Evolutionary conservation across 2,329 filamentous ascomycete genomes (phyloP).

Genomic region (Aspergillus neotritici): DNA sequence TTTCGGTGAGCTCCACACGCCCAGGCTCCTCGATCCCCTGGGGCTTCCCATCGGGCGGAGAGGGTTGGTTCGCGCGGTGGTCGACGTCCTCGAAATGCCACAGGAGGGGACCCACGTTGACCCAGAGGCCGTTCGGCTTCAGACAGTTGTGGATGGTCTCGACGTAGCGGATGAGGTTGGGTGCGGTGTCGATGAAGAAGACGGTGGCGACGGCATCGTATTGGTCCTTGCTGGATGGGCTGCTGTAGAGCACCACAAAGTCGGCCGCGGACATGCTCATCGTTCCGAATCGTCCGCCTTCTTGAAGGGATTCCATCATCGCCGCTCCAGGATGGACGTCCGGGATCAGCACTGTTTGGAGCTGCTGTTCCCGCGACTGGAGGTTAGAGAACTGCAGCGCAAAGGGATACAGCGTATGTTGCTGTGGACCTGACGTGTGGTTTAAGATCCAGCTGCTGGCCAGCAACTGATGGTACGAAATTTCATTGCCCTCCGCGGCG

Average conservation of each 20-base stretch:
- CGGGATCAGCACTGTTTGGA: constrained; percentile 67
- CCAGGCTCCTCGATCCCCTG: constrained; percentile 80
- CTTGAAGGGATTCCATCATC: constrained; percentile 39
- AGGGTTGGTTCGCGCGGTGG: constrained; percentile 16
- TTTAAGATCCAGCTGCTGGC: constrained; percentile 61
- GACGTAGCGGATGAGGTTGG: constrained; percentile 85
- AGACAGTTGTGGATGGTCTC: constrained; percentile 76
- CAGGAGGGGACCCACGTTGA: constrained; percentile 84
- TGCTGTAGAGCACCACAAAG: constrained; percentile 78
- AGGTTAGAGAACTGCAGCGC: constrained; percentile 86
- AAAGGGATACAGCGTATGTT: constrained; percentile 79
- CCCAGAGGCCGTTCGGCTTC: constrained; percentile 68
- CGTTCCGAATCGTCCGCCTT: constrained; percentile 46
- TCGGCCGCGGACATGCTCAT: constrained; percentile 95
- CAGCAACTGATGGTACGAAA: constrained; percentile 93
- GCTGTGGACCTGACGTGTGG: constrained; percentile 50
- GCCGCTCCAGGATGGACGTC: constrained; percentile 67
- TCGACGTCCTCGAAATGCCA: constrained; percentile 82
- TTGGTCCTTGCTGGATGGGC: constrained; percentile 52
- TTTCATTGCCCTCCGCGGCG: constrained; percentile 81
- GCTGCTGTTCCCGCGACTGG: constrained; percentile 63
- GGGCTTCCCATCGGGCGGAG: constrained; percentile 19
- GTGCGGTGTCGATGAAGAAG: constrained; percentile 96
- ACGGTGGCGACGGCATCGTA: constrained; percentile 85
- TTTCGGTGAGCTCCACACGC: constrained; percentile 80